Evolutionary conservation across 1,139 yeast species (phyloP).

Genomic region (Candida tropicalis): DNA sequence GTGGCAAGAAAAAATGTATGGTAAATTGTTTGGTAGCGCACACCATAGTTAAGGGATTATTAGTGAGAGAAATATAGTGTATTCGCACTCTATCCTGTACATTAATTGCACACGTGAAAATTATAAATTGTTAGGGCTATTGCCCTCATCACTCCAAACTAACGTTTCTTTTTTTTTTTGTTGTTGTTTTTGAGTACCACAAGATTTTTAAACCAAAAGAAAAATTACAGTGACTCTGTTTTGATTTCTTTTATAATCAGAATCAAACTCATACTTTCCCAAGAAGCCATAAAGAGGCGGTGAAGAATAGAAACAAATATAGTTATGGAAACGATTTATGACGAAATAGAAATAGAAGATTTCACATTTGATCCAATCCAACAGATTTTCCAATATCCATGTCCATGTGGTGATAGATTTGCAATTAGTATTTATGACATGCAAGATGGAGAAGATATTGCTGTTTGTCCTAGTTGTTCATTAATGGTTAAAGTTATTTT

Average conservation of each 20-base stretch:
- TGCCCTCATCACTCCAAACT: not conserved
- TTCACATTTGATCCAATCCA: constrained; percentile 84
- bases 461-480: constrained; percentile 96
- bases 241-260: not conserved
- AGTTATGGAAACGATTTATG: constrained; percentile 67
- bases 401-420: constrained; percentile 97
- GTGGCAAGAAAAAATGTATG: constrained; percentile 3
- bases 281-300: not conserved
- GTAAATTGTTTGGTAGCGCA: not conserved
- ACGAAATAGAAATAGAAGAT: constrained; percentile 95
- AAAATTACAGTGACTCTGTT: not conserved
- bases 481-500: constrained; percentile 90
- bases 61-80: not conserved
- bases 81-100: constrained; percentile 4
- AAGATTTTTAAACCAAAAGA: not conserved
- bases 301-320: not conserved
- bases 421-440: constrained; percentile 86
- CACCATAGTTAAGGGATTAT: not conserved
- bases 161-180: not conserved
- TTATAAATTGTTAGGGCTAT: not conserved
- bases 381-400: constrained; percentile 87
- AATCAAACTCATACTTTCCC: not conserved
- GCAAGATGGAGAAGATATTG: constrained; percentile 88
- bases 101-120: constrained; percentile 1
- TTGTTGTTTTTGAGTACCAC: not conserved